A percentile compares a stretch with the other conserved stretches of the same genome.
Conservation (phyloP, 2,329 filamentous ascomycete genomes). For the Arachnomyces sp. region DNA sequence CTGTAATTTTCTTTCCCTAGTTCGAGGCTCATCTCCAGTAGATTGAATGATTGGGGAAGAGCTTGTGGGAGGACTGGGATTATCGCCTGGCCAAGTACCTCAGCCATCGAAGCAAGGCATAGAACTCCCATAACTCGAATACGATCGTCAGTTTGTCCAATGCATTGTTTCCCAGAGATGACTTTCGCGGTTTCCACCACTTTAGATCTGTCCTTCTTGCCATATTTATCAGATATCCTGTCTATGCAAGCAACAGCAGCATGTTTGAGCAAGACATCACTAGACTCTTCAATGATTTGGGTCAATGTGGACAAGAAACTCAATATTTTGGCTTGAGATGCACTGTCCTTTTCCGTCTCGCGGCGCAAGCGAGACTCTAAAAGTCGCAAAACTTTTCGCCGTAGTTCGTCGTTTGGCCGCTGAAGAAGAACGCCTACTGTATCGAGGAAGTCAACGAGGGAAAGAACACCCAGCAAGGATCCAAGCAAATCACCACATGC, state of each 20-base stretch:
- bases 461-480: conserved; percentile 74
- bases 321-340: conserved; percentile 63
- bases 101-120: conserved; percentile 80
- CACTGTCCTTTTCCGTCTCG: conserved; percentile 60
- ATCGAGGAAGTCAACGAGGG: conserved; percentile 81
- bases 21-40: conserved; percentile 59
- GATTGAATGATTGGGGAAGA: conserved; percentile 62
- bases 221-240: conserved; percentile 89
- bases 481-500: conserved; percentile 62
- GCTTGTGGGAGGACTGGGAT: conserved; percentile 74
- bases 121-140: conserved; percentile 78
- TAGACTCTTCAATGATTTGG: conserved; percentile 64
- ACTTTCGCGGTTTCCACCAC: conserved; percentile 68
- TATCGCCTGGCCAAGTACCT: conserved; percentile 78
- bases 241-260: conserved; percentile 85
- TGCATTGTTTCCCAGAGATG: conserved; percentile 67
- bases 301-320: conserved; percentile 74
- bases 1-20: conserved; percentile 49
- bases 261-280: conserved; percentile 69
- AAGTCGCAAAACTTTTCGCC: conserved; percentile 71
- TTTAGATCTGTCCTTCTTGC: conserved; percentile 76
- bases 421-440: conserved; percentile 76
- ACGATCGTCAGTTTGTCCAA: conserved; percentile 64
- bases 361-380: conserved; percentile 72
- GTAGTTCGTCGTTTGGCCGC: conserved; percentile 64